A percentile compares a stretch with the other conserved stretches of the same genome.
Evolutionary conservation across 177 flowering plant genomes (phyloP).

Genomic region (Tripterygium wilfordii): DNA sequence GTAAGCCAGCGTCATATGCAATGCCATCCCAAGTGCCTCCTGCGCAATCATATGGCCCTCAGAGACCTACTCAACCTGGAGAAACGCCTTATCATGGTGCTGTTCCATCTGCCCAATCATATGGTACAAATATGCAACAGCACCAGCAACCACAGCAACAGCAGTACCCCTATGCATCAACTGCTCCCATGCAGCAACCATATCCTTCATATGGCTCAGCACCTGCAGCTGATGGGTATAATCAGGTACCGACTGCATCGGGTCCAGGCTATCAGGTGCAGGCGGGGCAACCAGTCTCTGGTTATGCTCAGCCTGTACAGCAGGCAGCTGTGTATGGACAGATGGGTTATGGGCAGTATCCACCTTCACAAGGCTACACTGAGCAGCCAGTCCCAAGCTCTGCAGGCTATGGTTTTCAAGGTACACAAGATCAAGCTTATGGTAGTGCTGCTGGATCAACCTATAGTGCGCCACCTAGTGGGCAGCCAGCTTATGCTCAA

Average conservation of each 20-base stretch:
- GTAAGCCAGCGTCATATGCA: slow-evolving; percentile 52
- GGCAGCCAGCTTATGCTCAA: slow-evolving; percentile 58
- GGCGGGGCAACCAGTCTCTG: slow-evolving; percentile 37
- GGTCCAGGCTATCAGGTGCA: slow-evolving; percentile 41
- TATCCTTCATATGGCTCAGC: slow-evolving; percentile 60
- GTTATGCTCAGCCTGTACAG: slow-evolving; percentile 48
- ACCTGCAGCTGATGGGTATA: slow-evolving; percentile 51
- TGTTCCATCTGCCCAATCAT: slow-evolving; percentile 32
- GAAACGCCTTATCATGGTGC: slow-evolving; percentile 53
- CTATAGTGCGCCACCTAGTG: slow-evolving; percentile 43
- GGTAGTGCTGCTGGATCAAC: slow-evolving; percentile 24
- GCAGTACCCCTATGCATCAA: slow-evolving; percentile 47
- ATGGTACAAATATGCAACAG: slow-evolving; percentile 42
- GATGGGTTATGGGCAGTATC: slow-evolving; percentile 47
- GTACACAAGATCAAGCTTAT: slow-evolving; percentile 40
- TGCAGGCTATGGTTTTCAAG: slow-evolving; percentile 61
- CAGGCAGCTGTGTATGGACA: slow-evolving; percentile 46
- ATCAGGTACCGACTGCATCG: slow-evolving; percentile 35
- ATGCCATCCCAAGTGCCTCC: slow-evolving; percentile 53
- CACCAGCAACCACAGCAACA: slow-evolving; percentile 64
- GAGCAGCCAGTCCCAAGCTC: slow-evolving; percentile 51
- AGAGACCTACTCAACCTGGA: slow-evolving; percentile 56
- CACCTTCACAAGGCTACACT: slow-evolving; percentile 51
- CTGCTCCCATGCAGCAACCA: slow-evolving; percentile 44
- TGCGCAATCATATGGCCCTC: slow-evolving; percentile 62